phyloP scores from a whole-genome alignment of 1,139 yeast species.

The Petasospora rhodanensis region DNA sequence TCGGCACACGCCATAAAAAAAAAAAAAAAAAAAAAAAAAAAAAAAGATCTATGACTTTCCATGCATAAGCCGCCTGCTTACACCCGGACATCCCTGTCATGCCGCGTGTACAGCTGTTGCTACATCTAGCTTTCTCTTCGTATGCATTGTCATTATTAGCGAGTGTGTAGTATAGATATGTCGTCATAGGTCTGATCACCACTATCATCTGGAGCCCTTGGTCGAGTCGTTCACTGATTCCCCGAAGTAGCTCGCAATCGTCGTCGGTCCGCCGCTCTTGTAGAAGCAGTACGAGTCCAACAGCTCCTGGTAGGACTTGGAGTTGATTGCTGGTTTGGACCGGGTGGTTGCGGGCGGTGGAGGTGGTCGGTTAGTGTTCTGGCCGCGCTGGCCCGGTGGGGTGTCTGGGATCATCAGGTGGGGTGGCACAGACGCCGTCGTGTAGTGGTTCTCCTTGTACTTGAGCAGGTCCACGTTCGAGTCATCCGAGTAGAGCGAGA shows the following conservation, averaged over 20 bases:
- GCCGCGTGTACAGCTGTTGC: too few relatives aligned
- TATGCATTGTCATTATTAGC: too few relatives aligned
- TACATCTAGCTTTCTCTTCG: too few relatives aligned
- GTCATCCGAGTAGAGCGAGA: conserved; percentile 15
- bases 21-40: too few relatives aligned
- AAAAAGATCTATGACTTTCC: too few relatives aligned
- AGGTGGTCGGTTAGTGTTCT: too few relatives aligned
- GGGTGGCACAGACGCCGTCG: conserved; percentile 9
- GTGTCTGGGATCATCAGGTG: conserved; percentile 4
- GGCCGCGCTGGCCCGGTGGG: conserved; percentile 1
- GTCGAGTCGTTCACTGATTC: conserved; percentile 1
- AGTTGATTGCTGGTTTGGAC: too few relatives aligned
- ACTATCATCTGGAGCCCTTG: too few relatives aligned
- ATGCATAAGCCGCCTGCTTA: too few relatives aligned
- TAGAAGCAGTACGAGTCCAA: conserved; percentile 73
- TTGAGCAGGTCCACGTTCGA: conserved; percentile 12
- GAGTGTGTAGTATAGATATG: not conserved
- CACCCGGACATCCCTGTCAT: too few relatives aligned
- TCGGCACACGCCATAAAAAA: too few relatives aligned
- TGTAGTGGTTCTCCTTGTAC: conserved; percentile 9
- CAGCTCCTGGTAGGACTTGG: conserved; percentile 62
- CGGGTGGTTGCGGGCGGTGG: too few relatives aligned
- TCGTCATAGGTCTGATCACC: not conserved
- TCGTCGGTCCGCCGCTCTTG: conserved; percentile 16
- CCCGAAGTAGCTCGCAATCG: conserved; percentile 8